Conservation (phyloP, 345 rosid species). For the Heritiera fomes region DNA sequence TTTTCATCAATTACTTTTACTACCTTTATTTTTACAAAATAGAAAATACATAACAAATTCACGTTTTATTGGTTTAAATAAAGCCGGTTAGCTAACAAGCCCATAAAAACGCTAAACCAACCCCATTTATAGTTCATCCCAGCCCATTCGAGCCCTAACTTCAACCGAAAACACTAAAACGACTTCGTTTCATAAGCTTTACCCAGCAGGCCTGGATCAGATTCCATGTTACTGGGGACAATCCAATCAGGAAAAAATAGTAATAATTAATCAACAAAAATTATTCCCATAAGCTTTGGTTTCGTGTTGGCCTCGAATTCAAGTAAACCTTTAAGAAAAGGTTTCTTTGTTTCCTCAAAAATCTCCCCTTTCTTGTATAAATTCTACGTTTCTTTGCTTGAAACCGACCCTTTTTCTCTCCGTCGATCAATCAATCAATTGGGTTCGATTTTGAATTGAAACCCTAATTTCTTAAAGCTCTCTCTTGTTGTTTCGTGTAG, state of each 20-base stretch:
- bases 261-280: neutral
- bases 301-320: constrained; percentile 36
- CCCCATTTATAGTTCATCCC: neutral
- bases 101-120: neutral
- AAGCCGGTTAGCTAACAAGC: neutral
- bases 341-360: constrained; percentile 19
- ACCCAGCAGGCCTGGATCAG: neutral
- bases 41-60: neutral
- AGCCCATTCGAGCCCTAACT: neutral
- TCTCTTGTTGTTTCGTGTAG: constrained; percentile 28
- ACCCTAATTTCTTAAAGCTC: constrained; percentile 17
- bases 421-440: constrained; percentile 25
- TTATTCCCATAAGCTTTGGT: neutral
- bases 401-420: constrained; percentile 25
- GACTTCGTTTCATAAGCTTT: neutral
- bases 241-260: neutral
- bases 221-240: constrained; percentile 20
- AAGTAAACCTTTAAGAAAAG: constrained; percentile 22
- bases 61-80: neutral
- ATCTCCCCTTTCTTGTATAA: constrained; percentile 2
- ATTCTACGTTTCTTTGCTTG: constrained; percentile 18
- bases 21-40: neutral
- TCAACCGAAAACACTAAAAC: neutral
- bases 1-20: neutral
- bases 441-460: neutral